These are phyloP conservation scores for Harringtonia aguacate DNA, from an alignment of 2,329 filamentous ascomycete genomes.

Conservation along the genomic window DNA sequence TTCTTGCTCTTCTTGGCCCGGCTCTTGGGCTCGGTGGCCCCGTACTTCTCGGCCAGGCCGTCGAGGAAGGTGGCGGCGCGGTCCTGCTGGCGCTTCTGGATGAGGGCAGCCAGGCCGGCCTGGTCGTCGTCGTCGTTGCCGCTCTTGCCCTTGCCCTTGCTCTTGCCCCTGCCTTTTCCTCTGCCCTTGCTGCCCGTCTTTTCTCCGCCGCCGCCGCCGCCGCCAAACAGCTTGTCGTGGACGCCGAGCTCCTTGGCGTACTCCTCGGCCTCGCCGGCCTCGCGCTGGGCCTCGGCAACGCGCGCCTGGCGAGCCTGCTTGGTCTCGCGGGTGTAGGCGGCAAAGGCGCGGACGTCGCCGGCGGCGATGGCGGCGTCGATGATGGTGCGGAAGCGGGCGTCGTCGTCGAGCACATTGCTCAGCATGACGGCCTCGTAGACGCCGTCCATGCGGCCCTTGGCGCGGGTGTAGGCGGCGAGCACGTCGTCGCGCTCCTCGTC, in stretches of 20 bases:
- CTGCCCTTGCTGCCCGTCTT: slow-evolving; percentile 25
- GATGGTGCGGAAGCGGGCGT: slow-evolving; percentile 70
- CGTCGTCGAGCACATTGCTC: slow-evolving; percentile 72
- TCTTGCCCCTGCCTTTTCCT: slow-evolving; percentile 32
- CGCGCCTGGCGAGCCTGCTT: slow-evolving; percentile 51
- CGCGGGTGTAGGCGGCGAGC: slow-evolving; percentile 61
- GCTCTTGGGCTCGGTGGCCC: slow-evolving; percentile 26
- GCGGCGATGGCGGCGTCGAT: slow-evolving; percentile 70
- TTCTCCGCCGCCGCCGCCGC: slow-evolving; percentile 33
- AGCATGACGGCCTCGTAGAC: slow-evolving; percentile 82
- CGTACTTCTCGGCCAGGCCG: slow-evolving; percentile 67
- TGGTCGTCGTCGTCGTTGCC: slow-evolving; percentile 12
- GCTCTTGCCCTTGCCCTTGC: not conserved
- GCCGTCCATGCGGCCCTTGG: slow-evolving; percentile 62
- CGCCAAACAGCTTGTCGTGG: slow-evolving; percentile 56
- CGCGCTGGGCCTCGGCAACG: slow-evolving; percentile 50
- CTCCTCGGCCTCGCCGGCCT: slow-evolving; percentile 63
- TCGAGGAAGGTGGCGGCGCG: slow-evolving; percentile 56
- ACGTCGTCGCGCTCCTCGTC: slow-evolving; percentile 77
- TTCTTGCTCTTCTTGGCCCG: slow-evolving; percentile 35
- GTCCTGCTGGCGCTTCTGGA: slow-evolving; percentile 58
- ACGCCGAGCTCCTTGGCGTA: slow-evolving; percentile 66
- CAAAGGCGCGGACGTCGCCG: slow-evolving; percentile 55
- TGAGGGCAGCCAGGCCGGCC: slow-evolving; percentile 41
- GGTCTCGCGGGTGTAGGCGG: slow-evolving; percentile 64